Conservation (phyloP, 306 rosid genomes). For the Trichosanthes truncata region DNA sequence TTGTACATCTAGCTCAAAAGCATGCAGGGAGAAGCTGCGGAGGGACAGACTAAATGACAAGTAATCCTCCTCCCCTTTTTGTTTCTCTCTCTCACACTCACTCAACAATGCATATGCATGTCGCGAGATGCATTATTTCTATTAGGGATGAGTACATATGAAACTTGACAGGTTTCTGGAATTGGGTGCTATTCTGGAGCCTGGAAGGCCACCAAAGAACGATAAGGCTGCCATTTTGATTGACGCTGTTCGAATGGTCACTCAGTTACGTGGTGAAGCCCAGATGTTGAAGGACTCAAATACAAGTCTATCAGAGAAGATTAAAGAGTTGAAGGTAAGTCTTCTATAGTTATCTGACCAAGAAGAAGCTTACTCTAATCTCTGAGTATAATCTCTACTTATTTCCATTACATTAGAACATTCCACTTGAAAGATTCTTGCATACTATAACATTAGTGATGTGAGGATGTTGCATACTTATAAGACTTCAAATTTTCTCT, state of each 20-base stretch:
- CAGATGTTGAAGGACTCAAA: constrained; percentile 75
- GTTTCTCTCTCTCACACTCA: neutral
- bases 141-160: neutral
- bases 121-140: neutral
- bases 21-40: constrained; percentile 88
- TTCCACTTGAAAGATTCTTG: neutral
- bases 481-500: neutral
- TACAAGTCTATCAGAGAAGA: constrained; percentile 65
- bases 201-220: constrained; percentile 82
- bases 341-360: neutral
- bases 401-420: neutral
- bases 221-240: constrained; percentile 83
- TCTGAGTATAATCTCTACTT: neutral
- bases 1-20: constrained; percentile 68
- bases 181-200: constrained; percentile 84
- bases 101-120: neutral
- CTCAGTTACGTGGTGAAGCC: constrained; percentile 73
- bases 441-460: neutral
- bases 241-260: constrained; percentile 78
- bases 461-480: neutral
- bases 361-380: neutral
- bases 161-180: constrained; percentile 59
- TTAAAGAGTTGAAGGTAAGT: constrained; percentile 76
- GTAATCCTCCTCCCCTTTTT: constrained; percentile 19
- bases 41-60: constrained; percentile 94